Conservation (phyloP, 345 rosid genomes). For the Hypericum perforatum region DNA sequence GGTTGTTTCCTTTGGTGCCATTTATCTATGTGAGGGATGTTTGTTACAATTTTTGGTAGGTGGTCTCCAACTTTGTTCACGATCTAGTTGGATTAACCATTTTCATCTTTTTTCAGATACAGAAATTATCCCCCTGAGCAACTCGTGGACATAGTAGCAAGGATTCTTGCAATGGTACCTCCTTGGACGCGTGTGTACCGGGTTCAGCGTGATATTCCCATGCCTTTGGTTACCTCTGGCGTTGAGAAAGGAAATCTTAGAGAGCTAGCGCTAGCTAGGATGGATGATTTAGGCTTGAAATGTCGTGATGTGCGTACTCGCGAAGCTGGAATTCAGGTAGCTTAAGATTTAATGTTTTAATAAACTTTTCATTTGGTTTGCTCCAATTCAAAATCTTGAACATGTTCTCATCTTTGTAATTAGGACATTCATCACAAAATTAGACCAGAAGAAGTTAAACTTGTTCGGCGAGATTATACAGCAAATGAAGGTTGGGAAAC, state of each 20-base stretch:
- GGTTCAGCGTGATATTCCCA: conserved; percentile 97
- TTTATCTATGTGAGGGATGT: neutral
- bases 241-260: conserved; percentile 99
- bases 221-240: conserved; percentile 98
- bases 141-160: conserved; percentile 91
- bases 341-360: neutral
- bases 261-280: conserved; percentile 88
- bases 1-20: neutral
- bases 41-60: neutral
- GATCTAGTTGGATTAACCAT: neutral
- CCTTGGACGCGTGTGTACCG: conserved; percentile 99
- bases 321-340: conserved; percentile 98
- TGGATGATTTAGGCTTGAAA: conserved; percentile 95
- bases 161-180: conserved; percentile 97
- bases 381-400: too few relatives aligned
- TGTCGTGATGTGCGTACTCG: conserved; percentile 98
- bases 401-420: conserved; percentile 5
- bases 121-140: conserved; percentile 97
- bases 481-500: conserved; percentile 99
- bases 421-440: conserved; percentile 97
- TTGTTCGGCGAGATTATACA: conserved; percentile 95
- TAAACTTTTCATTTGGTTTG: too few relatives aligned
- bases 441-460: conserved; percentile 94
- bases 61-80: conserved; percentile 3
- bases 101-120: conserved; percentile 38